Base-by-base conservation (phyloP, 116 monocot genomes). In the Zostera marina region DNA sequence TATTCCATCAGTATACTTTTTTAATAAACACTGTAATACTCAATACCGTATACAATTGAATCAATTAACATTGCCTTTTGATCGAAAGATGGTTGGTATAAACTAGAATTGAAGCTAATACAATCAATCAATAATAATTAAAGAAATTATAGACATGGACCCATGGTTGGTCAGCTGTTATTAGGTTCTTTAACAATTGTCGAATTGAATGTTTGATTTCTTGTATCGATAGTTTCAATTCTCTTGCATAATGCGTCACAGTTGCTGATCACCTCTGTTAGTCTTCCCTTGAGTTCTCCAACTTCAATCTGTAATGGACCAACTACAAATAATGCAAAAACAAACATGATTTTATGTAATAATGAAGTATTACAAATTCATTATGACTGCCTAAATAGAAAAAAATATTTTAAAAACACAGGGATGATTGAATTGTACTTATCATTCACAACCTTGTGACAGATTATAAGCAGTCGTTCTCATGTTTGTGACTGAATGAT, bases 191-290 rank as follows among this genome's bases (percentile, higher is more conserved):
- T n/a, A n/a, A n/a, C n/a, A 16, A 19, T 42, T 43, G 79, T 76
- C 64, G 70, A 71, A 22, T 61, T 67, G n/a, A 85, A 68, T 14
- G 63, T 44, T 43, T 81, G 79, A 53, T n/a, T n/a, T n/a, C n/a
- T n/a, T n/a, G 85, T 79, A 13, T 80, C 88, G 69, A 77, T 74
- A 25, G 65, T n/a, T n/a, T n/a, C 48, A 60, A 94, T 82, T 66
- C 88, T 81, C 77, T 82, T 81, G 79, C 88, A 94, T 17, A 94
- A 53, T 47, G 94, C 84, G 68, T 94, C 88, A 44, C 88, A 94
- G 56, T 88, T 88, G 71, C 85, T 88, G 54, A 94, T 72, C 14
- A 94, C 94, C 73, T 94, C 88, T 47, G 88, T 94, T 16, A 94
- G 74, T 62, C 82, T 79, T 61, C 94, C 94, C 66, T 94, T 94